These are phyloP conservation scores for Suillus subalutaceus DNA, from an alignment of 768 basidiomycete species.

Conservation along the genomic window DNA sequence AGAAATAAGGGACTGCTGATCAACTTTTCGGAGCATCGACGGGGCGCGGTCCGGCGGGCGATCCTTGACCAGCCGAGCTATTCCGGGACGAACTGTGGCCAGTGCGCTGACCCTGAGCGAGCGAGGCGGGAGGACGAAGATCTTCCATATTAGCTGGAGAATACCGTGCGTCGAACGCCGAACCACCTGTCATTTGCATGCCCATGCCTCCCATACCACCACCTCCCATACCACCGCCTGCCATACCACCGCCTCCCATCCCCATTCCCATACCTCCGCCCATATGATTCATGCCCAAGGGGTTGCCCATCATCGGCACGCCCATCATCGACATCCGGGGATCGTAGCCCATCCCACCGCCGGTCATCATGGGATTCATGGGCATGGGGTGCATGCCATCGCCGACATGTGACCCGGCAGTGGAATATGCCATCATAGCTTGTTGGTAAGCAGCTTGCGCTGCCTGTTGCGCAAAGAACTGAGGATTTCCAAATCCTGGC, in stretches of 20 bases:
- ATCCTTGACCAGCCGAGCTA: constrained; percentile 56
- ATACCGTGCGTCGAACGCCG: constrained; percentile 60
- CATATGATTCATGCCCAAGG: constrained; percentile 43
- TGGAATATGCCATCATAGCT: constrained; percentile 77
- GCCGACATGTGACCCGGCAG: constrained; percentile 75
- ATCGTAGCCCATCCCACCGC: constrained; percentile 58
- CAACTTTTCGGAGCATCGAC: constrained; percentile 33
- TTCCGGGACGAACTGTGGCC: constrained; percentile 45
- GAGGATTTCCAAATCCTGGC: constrained; percentile 55
- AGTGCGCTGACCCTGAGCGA: constrained; percentile 29
- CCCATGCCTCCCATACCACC: constrained; percentile 44
- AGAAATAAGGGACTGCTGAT: constrained; percentile 9
- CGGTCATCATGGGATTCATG: constrained; percentile 62
- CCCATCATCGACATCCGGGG: constrained; percentile 85
- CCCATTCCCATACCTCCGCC: constrained; percentile 48
- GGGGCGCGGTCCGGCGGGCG: constrained; percentile 46
- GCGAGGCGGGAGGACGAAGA: constrained; percentile 30
- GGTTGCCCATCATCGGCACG: constrained; percentile 66
- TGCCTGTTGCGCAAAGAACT: constrained; percentile 86
- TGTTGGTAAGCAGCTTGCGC: constrained; percentile 85
- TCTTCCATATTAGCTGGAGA: constrained; percentile 39
- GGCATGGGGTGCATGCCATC: constrained; percentile 45
- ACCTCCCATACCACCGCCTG: constrained; percentile 40
- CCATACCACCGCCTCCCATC: constrained; percentile 34
- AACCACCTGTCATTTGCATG: constrained; percentile 67